Evolutionary conservation across 257 asterid species (phyloP).

Genomic region (Fraxinus excelsior): DNA sequence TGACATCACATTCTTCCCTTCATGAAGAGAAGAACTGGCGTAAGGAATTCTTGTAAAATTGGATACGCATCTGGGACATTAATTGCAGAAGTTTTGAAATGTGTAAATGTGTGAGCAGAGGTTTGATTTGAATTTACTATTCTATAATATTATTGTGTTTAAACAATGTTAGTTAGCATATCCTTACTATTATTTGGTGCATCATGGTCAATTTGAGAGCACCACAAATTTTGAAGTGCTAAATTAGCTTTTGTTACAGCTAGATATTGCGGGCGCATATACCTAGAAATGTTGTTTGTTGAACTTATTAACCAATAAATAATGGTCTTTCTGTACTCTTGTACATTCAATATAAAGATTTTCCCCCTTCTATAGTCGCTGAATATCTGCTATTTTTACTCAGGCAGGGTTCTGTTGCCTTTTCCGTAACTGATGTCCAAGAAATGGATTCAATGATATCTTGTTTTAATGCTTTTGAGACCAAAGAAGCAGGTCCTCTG

Average conservation of each 20-base stretch:
- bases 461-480: constrained; percentile 55
- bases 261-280: neutral
- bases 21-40: neutral
- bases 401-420: constrained; percentile 78
- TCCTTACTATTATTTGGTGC: constrained; percentile 10
- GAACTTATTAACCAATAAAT: neutral
- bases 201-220: constrained; percentile 11
- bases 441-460: constrained; percentile 71
- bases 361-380: neutral
- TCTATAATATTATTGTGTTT: neutral
- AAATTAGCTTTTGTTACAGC: constrained; percentile 19
- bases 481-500: constrained; percentile 82
- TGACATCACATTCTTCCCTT: neutral
- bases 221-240: constrained; percentile 1
- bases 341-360: neutral
- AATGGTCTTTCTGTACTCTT: neutral
- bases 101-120: neutral
- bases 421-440: constrained; percentile 74
- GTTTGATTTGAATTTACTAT: constrained; percentile 5
- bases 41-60: neutral
- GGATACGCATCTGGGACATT: neutral
- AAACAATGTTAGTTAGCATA: neutral
- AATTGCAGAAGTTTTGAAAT: neutral
- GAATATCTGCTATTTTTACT: constrained; percentile 14
- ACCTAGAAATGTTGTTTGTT: neutral